phyloP scores from a whole-genome alignment of 805 yeast genomes.

The Pichia kluyveri region DNA sequence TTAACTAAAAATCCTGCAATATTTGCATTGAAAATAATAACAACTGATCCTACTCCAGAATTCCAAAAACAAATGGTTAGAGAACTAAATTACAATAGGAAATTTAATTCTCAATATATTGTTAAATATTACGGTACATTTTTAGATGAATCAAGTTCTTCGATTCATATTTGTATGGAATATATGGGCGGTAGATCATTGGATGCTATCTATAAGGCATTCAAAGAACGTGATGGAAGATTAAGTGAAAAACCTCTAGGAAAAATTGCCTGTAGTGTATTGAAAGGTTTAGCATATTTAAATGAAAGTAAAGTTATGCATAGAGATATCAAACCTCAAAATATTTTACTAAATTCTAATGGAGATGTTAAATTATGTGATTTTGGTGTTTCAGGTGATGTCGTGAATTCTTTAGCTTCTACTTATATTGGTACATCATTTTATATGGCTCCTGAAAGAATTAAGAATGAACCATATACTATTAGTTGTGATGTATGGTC shows the following conservation, averaged over 20 bases:
- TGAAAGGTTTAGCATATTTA: slow-evolving; percentile 77
- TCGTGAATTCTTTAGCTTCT: slow-evolving; percentile 88
- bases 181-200: slow-evolving; percentile 90
- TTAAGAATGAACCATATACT: slow-evolving; percentile 90
- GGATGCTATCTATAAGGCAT: slow-evolving; percentile 81
- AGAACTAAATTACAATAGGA: slow-evolving; percentile 80
- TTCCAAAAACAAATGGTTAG: slow-evolving; percentile 84
- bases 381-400: slow-evolving; percentile 97
- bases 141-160: slow-evolving; percentile 61
- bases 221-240: slow-evolving; percentile 66
- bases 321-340: slow-evolving; percentile 94
- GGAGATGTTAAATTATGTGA: slow-evolving; percentile 93
- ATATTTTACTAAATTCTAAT: slow-evolving; percentile 61
- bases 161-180: slow-evolving; percentile 94
- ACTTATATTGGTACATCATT: slow-evolving; percentile 96
- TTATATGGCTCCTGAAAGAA: slow-evolving; percentile 98
- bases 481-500: slow-evolving; percentile 98
- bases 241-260: slow-evolving; percentile 92
- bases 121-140: slow-evolving; percentile 93
- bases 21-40: slow-evolving; percentile 76
- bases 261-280: slow-evolving; percentile 77
- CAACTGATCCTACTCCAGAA: slow-evolving; percentile 74
- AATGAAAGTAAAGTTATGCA: slow-evolving; percentile 87
- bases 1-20: slow-evolving; percentile 43
- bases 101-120: slow-evolving; percentile 75